Conservation (phyloP, 1,139 yeast genomes). For the Candida glucosophila region DNA sequence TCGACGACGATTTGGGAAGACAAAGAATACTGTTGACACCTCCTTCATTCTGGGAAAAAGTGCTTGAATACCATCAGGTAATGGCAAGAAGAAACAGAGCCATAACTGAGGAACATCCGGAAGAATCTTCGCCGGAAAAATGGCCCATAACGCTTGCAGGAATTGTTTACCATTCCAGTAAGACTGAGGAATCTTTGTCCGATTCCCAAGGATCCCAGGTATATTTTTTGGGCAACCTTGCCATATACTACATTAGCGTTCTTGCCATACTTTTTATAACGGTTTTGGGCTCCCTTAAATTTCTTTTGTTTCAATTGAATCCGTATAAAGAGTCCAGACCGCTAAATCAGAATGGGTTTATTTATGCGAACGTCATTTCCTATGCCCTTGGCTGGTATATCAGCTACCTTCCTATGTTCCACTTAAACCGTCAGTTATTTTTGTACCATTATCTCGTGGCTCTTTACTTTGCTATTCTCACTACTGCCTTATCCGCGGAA, state of each 20-base stretch:
- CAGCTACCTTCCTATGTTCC: slow-evolving; percentile 29
- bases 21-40: slow-evolving; percentile 20
- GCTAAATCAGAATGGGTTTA: slow-evolving; percentile 4
- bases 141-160: slow-evolving; percentile 35
- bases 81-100: slow-evolving; percentile 23
- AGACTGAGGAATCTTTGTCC: slow-evolving; percentile 9
- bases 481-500: slow-evolving; percentile 23
- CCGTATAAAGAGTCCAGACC: slow-evolving; percentile 17
- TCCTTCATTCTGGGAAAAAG: slow-evolving; percentile 20
- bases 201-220: slow-evolving; percentile 22
- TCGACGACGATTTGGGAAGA: slow-evolving; percentile 13
- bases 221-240: slow-evolving; percentile 29
- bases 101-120: slow-evolving; percentile 19
- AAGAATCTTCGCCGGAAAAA: slow-evolving; percentile 22
- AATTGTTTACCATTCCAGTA: slow-evolving; percentile 19
- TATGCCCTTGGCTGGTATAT: slow-evolving; percentile 25
- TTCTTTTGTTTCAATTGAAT: slow-evolving; percentile 18
- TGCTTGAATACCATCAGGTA: slow-evolving; percentile 27
- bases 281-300: slow-evolving; percentile 12
- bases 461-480: slow-evolving; percentile 25
- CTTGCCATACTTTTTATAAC: slow-evolving; percentile 12
- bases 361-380: slow-evolving; percentile 11
- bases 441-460: slow-evolving; percentile 34
- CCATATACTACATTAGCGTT: slow-evolving; percentile 21
- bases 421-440: slow-evolving; percentile 23